Conservation (phyloP, 345 rosid species). For the Gossypium australe region DNA sequence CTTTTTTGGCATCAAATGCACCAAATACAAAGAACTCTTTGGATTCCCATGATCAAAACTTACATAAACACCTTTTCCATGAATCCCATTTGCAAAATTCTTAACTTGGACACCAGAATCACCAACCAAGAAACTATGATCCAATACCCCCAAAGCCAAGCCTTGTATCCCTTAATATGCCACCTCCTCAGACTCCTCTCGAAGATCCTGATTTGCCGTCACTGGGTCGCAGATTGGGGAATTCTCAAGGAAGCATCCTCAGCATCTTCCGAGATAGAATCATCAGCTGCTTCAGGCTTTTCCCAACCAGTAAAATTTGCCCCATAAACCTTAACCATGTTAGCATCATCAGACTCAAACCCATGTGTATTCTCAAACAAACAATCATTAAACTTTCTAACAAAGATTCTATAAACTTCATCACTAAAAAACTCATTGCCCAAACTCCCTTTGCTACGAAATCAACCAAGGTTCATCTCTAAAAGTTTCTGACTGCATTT, state of each 20-base stretch:
- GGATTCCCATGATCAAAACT: conserved; percentile 48
- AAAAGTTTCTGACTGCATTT: conserved; percentile 63
- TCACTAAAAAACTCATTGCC: conserved; percentile 64
- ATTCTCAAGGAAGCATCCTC: conserved; percentile 58
- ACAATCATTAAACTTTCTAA: conserved; percentile 51
- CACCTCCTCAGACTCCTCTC: conserved; percentile 87
- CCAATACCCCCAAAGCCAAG: conserved; percentile 90
- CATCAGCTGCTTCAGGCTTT: conserved; percentile 85
- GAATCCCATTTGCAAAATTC: conserved; percentile 87
- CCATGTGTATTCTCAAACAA: conserved; percentile 87
- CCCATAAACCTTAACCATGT: conserved; percentile 76
- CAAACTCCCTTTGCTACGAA: conserved; percentile 82
- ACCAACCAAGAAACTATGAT: conserved; percentile 91
- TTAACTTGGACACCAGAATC: conserved; percentile 81
- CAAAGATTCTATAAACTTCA: conserved; percentile 52
- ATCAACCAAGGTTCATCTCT: conserved; percentile 77
- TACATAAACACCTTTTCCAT: conserved; percentile 86
- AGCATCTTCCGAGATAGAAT: conserved; percentile 97
- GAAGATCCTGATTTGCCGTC: conserved; percentile 63
- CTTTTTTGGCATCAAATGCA: conserved; percentile 63
- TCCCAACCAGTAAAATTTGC: conserved; percentile 88
- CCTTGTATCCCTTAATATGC: conserved; percentile 84
- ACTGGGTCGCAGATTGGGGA: conserved; percentile 57
- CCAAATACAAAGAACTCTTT: conserved; percentile 28
- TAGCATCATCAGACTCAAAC: conserved; percentile 69